Conservation (phyloP, 106 monocot species). For the Vanilla planifolia region DNA sequence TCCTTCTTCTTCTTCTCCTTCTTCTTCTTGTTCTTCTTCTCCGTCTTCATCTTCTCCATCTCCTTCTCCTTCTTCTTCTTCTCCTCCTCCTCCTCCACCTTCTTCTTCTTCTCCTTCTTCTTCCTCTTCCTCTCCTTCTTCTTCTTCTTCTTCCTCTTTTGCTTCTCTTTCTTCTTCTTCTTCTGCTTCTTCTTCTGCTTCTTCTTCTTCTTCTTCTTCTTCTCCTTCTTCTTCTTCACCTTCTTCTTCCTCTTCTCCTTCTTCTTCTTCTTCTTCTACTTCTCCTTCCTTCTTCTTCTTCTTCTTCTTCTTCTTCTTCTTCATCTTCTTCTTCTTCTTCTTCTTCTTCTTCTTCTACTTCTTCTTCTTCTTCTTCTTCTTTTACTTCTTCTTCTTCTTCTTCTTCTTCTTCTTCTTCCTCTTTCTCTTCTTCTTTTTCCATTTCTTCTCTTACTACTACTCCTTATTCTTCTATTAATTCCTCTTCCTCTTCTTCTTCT, state of each 20-base stretch:
- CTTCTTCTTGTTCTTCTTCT: not conserved
- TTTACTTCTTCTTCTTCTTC: not conserved
- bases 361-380: too few relatives aligned
- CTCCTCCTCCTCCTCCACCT: not conserved
- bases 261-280: not conserved
- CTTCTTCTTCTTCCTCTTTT: too few relatives aligned
- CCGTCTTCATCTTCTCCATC: not conserved
- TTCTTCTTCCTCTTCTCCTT: too few relatives aligned
- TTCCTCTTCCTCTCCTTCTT: too few relatives aligned
- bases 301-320: not conserved
- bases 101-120: not conserved
- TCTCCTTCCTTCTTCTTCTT: not conserved
- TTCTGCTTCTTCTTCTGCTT: too few relatives aligned
- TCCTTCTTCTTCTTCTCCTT: not conserved
- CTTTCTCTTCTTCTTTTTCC: not conserved
- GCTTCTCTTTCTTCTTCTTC: too few relatives aligned
- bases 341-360: not conserved
- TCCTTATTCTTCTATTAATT: too few relatives aligned
- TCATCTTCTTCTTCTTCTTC: not conserved
- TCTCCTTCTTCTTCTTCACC: too few relatives aligned
- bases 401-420: not conserved
- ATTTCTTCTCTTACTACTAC: too few relatives aligned
- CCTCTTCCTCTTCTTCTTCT: too few relatives aligned
- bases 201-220: too few relatives aligned
- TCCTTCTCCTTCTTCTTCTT: not conserved